phyloP scores from a whole-genome alignment of 2,329 filamentous ascomycete genomes.

The Colletotrichum sublineola region DNA sequence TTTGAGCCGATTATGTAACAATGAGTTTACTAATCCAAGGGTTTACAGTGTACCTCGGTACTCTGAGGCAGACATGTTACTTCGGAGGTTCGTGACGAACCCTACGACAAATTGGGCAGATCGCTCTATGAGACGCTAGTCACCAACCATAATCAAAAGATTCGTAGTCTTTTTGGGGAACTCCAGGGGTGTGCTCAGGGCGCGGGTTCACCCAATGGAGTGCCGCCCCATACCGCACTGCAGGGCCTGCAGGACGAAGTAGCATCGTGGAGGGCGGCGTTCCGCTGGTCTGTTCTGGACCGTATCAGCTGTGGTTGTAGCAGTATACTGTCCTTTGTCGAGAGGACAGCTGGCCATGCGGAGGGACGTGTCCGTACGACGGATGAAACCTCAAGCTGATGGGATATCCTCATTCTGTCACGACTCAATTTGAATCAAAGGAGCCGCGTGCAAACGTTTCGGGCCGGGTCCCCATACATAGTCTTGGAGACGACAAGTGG shows the following conservation, averaged over 20 bases:
- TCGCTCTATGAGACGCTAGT: neutral
- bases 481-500: neutral
- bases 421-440: neutral
- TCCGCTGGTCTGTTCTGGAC: slow-evolving; percentile 26
- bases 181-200: neutral
- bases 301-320: neutral
- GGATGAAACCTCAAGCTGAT: neutral
- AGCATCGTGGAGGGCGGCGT: slow-evolving; percentile 23
- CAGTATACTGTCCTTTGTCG: neutral
- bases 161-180: neutral
- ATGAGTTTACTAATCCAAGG: neutral
- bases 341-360: neutral
- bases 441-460: neutral
- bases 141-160: neutral
- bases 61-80: neutral
- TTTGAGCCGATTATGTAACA: neutral
- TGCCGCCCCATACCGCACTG: neutral
- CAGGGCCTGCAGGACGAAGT: slow-evolving; percentile 3
- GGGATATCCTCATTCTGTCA: neutral
- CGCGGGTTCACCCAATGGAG: neutral
- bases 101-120: neutral
- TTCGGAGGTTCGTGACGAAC: neutral
- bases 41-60: neutral
- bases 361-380: neutral
- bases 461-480: neutral